Evolutionary conservation across 768 basidiomycete genomes (phyloP), one percentile per base, ranked within the genome.

Genomic region (Candolleomyces efflorescens): DNA sequence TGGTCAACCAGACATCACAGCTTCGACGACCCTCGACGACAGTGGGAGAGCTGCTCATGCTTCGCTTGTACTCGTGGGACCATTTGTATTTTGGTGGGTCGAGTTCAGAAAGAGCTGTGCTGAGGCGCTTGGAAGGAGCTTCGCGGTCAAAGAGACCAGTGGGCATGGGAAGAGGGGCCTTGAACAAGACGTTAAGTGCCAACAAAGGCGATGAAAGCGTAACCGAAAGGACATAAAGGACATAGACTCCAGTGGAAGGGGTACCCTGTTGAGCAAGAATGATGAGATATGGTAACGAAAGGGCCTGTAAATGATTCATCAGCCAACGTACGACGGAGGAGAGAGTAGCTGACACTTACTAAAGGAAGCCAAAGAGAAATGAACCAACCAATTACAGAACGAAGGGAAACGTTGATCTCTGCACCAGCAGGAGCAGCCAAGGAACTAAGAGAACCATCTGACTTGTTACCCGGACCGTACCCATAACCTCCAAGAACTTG

Each of bases 1-100:
- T 86, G 12, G 81, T 68, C 61, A 90, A 69, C 89, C 89, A 89
- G 26, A 90, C 82, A 63, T 90, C 88, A 23, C 86, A 85, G 62
- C 86, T 87, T 48, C 85, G 83, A 32, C 85, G 81, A 26, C 82
- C 83, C 68, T 89, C 86, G 20, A 89, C 82, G 41, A 88, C 82
- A 18, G 85, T 88, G 50, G 82, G 78, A 60, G 82, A 86, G 47
- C 78, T 77, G 59, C 81, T 83, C 48, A 78, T 82, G 68, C 84
- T 86, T 55, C 82, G 81, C 67, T 86, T 88, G 69, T 82, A 84
- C 53, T 83, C 80, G 62, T 79, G 77, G 6, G 81, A 80, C 68
- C 75, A 80, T 60, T 70, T 75, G 65, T 69, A 70, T 5, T 74
- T 65, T 38, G 75, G 75, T 32, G 51, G 36, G 11, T n/a, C 24